Base-by-base conservation (phyloP, 352 stramenopile genomes). In the Globisporangium spiculum region DNA sequence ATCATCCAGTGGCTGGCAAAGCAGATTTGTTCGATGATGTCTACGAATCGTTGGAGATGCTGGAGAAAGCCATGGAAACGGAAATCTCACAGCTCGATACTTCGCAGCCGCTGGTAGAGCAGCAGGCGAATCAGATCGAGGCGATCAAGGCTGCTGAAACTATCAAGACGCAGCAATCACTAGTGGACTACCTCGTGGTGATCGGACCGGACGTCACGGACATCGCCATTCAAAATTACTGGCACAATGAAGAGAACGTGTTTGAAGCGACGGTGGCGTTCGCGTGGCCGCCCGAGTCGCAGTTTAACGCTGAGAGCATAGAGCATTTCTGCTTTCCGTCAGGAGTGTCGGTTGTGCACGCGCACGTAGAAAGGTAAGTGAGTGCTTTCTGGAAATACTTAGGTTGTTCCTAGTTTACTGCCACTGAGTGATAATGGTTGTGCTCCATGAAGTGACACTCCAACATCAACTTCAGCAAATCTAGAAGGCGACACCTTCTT, bases 321-420 rank as follows among this genome's bases (percentile, higher is more conserved):
- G 84, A 92, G 61, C 82, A 90, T 59, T 92, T 92, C 60, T 92
- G 84, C 48, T 92, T 92, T 65, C 84, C 84, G 32, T 61, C 67
- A 0, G 84, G 66, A 18, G 80, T 24, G 75, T 89, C 41, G 54
- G 62, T 41, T 14, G 34, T 44, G 38, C 24, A 32, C 10, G 44
- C 16, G 6, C 56, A 59, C 30, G 36, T 9, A 9, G 30, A 68
- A 67, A 53, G 50, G 24, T 8, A 5, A 56, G 14, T 8, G 16
- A 56, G 14, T 4, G 10, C 10, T 56, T 30, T 56, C n/a, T 30
- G 20, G 32, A 32, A 32, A 32, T 32, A 32, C 30, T 32, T 32
- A 32, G 30, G 30, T 32, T n/a, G 14, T 20, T 48, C 41, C 41
- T n/a, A 20, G 41, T 18, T 20, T n/a, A 48, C 3, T 16, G 20